phyloP scores from a whole-genome alignment of 1,139 yeast species.

The Hemisphaericaspora lyxosophila region DNA sequence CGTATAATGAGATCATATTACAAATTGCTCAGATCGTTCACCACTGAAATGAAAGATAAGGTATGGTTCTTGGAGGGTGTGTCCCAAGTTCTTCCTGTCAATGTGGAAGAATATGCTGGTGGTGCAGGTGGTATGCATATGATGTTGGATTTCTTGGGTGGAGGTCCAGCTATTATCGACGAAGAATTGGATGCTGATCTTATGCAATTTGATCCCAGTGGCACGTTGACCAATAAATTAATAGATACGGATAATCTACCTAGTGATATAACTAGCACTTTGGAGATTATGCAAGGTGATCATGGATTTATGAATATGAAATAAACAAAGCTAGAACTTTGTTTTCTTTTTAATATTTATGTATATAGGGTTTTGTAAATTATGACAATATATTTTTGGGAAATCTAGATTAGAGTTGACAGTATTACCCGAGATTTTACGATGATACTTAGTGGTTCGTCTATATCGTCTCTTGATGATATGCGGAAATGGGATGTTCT shows the following conservation, averaged over 20 bases:
- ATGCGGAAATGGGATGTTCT: too few relatives aligned
- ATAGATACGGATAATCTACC: constrained; percentile 57
- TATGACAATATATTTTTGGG: too few relatives aligned
- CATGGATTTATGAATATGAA: constrained; percentile 16
- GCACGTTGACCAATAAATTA: constrained; percentile 41
- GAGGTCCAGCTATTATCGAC: constrained; percentile 56
- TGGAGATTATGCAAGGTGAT: constrained; percentile 51
- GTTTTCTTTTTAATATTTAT: background rate
- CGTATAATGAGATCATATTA: constrained; percentile 87
- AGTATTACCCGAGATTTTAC: too few relatives aligned
- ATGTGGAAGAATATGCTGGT: constrained; percentile 80
- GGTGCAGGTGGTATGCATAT: constrained; percentile 86
- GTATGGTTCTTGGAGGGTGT: constrained; percentile 97
- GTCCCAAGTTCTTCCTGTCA: constrained; percentile 77
- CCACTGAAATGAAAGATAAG: constrained; percentile 81
- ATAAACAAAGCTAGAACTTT: constrained; percentile 6
- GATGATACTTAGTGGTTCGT: too few relatives aligned
- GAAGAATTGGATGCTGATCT: constrained; percentile 45
- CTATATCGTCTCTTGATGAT: too few relatives aligned
- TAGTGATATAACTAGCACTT: constrained; percentile 51
- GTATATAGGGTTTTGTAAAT: too few relatives aligned
- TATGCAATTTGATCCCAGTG: constrained; percentile 45
- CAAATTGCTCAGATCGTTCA: constrained; percentile 73
- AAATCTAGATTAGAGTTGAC: too few relatives aligned
- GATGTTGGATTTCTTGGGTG: constrained; percentile 85